Percentiles rank a stretch among this genome's conserved stretches.
Evolutionary conservation across 1,284 basidiomycete genomes (phyloP).

Genomic region (Kwoniella shivajii): DNA sequence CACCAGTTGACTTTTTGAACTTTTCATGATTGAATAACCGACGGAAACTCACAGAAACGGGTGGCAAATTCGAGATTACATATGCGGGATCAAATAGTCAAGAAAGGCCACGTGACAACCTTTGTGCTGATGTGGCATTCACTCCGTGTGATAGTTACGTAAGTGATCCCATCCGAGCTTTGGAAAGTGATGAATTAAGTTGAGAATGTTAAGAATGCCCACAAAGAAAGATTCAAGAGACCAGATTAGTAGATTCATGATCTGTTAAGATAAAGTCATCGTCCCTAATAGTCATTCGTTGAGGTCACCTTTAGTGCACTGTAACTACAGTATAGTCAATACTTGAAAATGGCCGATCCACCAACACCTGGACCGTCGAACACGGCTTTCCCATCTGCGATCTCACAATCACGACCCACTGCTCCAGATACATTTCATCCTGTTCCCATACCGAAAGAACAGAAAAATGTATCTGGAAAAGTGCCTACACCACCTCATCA

Average conservation of each 20-base stretch:
- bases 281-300: too few relatives aligned
- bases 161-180: too few relatives aligned
- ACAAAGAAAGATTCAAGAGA: too few relatives aligned
- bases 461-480: constrained; percentile 3
- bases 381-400: constrained; percentile 24
- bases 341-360: constrained; percentile 26
- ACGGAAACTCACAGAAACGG: constrained; percentile 9
- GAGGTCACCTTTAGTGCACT: too few relatives aligned
- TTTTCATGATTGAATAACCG: neutral
- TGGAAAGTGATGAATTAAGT: too few relatives aligned
- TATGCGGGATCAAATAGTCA: neutral
- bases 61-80: constrained; percentile 12
- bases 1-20: neutral
- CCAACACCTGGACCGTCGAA: constrained; percentile 11
- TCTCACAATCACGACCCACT: constrained; percentile 25
- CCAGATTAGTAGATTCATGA: neutral
- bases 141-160: neutral
- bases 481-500: neutral
- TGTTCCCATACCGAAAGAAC: constrained; percentile 6
- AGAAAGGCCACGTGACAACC: neutral
- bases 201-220: too few relatives aligned
- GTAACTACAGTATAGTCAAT: too few relatives aligned
- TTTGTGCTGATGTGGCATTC: neutral
- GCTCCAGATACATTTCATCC: constrained; percentile 27
- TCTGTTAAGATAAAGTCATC: neutral